phyloP scores from a whole-genome alignment of 306 rosid genomes.

The Malus domestica region ASM211411v1 NC_041792.1:32177407-32177906 shows the following conservation, averaged over 20 bases:
- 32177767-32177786: slow-evolving; percentile 29
- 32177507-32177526: too few relatives aligned
- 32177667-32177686: not conserved
- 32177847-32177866: not conserved
- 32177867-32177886: not conserved
- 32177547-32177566: too few relatives aligned
- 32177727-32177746: slow-evolving; percentile 22
- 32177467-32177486: too few relatives aligned
- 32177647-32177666: not conserved
- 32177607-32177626: slow-evolving; percentile 3
- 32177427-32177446: too few relatives aligned
- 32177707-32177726: slow-evolving; percentile 1
- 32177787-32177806: slow-evolving; percentile 36
- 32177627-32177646: not conserved
- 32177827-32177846: not conserved
- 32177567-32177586: too few relatives aligned
- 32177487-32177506: too few relatives aligned
- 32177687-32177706: not conserved
- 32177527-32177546: too few relatives aligned
- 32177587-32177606: too few relatives aligned
- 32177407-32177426: too few relatives aligned
- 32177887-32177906: not conserved
- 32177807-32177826: slow-evolving; percentile 22
- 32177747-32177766: slow-evolving; percentile 33
- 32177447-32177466: too few relatives aligned